Conservation (phyloP, 306 rosid species). For the Prunus armeniaca region DNA sequence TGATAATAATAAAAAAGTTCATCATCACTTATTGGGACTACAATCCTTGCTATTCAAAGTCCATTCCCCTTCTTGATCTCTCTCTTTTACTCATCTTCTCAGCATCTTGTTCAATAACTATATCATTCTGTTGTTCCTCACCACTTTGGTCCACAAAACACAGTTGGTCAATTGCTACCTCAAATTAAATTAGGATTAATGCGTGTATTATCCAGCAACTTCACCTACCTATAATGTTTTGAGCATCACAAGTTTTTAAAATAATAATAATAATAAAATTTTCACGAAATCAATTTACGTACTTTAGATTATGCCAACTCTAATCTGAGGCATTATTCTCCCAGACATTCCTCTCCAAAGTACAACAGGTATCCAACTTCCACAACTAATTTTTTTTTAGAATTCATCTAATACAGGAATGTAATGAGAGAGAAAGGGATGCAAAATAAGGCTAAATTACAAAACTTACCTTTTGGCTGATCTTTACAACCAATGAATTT, state of each 20-base stretch:
- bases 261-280: not conserved
- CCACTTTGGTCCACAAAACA: not conserved
- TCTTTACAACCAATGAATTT: conserved; percentile 63
- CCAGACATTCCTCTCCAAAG: not conserved
- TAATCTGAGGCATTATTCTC: not conserved
- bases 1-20: not conserved
- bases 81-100: not conserved
- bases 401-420: not conserved
- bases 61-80: not conserved
- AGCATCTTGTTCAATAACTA: not conserved
- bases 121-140: not conserved
- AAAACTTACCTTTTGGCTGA: conserved; percentile 62
- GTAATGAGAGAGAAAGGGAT: not conserved
- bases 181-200: not conserved
- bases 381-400: not conserved
- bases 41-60: not conserved
- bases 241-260: not conserved
- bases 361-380: not conserved
- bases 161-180: not conserved
- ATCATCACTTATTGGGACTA: not conserved
- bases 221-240: not conserved
- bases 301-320: not conserved
- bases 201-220: not conserved
- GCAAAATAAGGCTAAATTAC: not conserved
- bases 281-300: not conserved